Evolutionary conservation across 2,329 filamentous ascomycete genomes (phyloP).

Genomic region (Fusarium falciforme): DNA sequence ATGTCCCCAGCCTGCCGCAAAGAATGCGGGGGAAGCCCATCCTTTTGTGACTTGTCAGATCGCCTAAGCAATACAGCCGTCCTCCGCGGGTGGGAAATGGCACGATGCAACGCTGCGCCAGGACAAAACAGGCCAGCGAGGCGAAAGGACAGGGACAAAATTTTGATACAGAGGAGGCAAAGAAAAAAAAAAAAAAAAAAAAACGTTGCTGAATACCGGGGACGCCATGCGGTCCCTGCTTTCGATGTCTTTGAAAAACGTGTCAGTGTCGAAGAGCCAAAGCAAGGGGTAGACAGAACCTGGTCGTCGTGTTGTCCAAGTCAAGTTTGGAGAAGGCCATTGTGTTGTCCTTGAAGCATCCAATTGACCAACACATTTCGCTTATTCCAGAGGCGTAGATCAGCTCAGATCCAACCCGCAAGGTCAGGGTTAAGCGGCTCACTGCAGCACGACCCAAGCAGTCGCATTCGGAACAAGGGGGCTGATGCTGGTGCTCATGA

Average conservation of each 20-base stretch:
- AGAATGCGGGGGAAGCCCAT: slow-evolving; percentile 41
- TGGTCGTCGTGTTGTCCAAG: background rate
- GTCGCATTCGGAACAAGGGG: slow-evolving; percentile 20
- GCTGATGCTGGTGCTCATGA: slow-evolving; percentile 2
- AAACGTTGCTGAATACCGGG: slow-evolving; percentile 23
- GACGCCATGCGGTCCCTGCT: slow-evolving; percentile 25
- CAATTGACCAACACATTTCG: slow-evolving; percentile 17
- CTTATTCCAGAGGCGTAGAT: slow-evolving; percentile 4
- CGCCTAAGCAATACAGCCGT: slow-evolving; percentile 30
- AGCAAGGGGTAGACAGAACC: slow-evolving; percentile 15
- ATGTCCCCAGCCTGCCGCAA: slow-evolving; percentile 1
- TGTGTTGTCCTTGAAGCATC: slow-evolving; percentile 1
- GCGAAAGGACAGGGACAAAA: slow-evolving; percentile 8
- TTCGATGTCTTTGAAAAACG: slow-evolving; percentile 36
- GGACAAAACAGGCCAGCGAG: slow-evolving; percentile 13
- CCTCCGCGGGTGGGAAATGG: slow-evolving; percentile 28
- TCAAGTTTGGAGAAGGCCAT: background rate
- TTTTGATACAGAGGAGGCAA: background rate
- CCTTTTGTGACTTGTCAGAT: slow-evolving; percentile 39
- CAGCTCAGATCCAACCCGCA: slow-evolving; percentile 4
- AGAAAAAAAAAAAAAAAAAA: background rate
- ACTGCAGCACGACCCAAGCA: background rate
- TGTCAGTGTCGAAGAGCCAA: slow-evolving; percentile 20
- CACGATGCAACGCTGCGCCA: slow-evolving; percentile 36
- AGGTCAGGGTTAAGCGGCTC: slow-evolving; percentile 18